phyloP scores from a whole-genome alignment of 345 rosid species.

The Rhizophora apiculata region DNA sequence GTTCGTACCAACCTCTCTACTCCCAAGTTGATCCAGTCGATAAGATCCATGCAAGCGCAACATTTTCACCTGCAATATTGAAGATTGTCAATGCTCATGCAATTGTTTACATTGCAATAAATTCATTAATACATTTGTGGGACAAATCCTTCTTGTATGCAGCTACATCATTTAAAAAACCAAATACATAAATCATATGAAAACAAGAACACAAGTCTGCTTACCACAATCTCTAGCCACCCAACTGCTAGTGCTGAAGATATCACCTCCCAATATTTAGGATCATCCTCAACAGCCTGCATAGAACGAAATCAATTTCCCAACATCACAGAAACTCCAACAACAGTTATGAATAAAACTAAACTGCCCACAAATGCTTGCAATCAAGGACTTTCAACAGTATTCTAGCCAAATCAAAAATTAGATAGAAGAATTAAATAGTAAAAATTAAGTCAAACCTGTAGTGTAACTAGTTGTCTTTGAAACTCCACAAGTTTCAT shows the following conservation, averaged over 20 bases:
- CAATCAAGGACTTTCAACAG: background rate
- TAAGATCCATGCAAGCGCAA: conserved; percentile 88
- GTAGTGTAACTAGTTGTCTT: conserved; percentile 56
- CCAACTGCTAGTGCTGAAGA: conserved; percentile 82
- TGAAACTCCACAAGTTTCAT: conserved; percentile 78
- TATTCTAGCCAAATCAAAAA: background rate
- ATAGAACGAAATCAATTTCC: background rate
- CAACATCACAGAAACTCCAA: background rate
- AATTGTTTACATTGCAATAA: background rate
- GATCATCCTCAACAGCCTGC: conserved; percentile 76
- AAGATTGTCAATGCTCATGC: background rate
- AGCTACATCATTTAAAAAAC: background rate
- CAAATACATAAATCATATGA: background rate
- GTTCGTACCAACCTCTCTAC: conserved; percentile 67
- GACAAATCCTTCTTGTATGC: background rate
- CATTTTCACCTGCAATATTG: conserved; percentile 66
- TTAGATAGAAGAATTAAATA: background rate
- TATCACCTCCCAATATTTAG: conserved; percentile 81
- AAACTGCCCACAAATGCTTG: too few species aligned
- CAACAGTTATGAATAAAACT: background rate
- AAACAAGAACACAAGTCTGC: conserved; percentile 22
- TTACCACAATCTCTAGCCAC: conserved; percentile 86
- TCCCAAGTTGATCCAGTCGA: conserved; percentile 80
- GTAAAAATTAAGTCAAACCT: conserved; percentile 43
- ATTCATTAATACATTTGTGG: background rate